Conservation (phyloP, 352 stramenopile species). For the Globisporangium solare region DNA sequence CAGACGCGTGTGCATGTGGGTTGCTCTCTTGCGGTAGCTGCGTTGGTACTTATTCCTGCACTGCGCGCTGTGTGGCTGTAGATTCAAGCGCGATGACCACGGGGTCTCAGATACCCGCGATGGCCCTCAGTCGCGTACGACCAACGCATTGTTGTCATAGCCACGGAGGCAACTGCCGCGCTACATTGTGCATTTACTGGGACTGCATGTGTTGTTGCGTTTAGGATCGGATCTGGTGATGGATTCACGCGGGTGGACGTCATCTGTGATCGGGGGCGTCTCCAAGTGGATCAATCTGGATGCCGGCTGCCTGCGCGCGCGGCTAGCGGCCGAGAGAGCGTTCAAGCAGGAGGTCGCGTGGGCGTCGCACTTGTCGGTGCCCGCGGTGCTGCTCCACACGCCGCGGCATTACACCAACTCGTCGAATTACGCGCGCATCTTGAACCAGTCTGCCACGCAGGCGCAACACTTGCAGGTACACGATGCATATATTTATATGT, state of each 20-base stretch:
- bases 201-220: neutral
- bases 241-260: slow-evolving; percentile 80
- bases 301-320: slow-evolving; percentile 24
- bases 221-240: slow-evolving; percentile 78
- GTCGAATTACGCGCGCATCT: slow-evolving; percentile 82
- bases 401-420: slow-evolving; percentile 37
- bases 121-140: slow-evolving; percentile 51
- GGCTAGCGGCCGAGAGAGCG: slow-evolving; percentile 58
- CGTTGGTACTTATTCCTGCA: neutral
- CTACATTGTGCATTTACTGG: neutral
- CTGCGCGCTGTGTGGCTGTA: slow-evolving; percentile 6
- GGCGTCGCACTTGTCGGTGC: slow-evolving; percentile 94
- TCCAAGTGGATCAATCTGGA: slow-evolving; percentile 84
- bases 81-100: slow-evolving; percentile 67
- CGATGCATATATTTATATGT: neutral
- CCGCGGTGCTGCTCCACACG: slow-evolving; percentile 91
- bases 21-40: too few species aligned
- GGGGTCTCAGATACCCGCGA: slow-evolving; percentile 55
- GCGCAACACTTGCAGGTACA: slow-evolving; percentile 67
- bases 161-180: neutral
- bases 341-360: slow-evolving; percentile 94
- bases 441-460: slow-evolving; percentile 78
- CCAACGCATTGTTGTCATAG: neutral
- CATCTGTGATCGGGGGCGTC: slow-evolving; percentile 71
- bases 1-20: neutral